Conservation (phyloP, 129 eudicot species). For the Ambrosia artemisiifolia region DNA sequence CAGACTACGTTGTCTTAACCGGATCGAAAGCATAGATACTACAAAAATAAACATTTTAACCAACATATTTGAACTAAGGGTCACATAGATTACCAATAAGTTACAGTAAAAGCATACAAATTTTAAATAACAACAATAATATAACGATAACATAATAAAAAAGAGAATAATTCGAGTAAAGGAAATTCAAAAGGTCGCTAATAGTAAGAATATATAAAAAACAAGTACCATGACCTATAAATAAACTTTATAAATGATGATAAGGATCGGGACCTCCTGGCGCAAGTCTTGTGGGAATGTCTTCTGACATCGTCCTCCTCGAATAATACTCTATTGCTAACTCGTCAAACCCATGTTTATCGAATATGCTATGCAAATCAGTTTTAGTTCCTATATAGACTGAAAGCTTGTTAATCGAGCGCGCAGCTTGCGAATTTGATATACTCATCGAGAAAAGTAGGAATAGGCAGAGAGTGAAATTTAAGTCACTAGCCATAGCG, state of each 20-base stretch:
- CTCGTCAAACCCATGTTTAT: constrained; percentile 35
- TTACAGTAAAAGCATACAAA: too few relatives aligned
- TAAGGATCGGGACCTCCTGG: constrained; percentile 58
- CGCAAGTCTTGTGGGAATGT: constrained; percentile 29
- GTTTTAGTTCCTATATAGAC: neutral
- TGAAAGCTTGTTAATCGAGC: neutral
- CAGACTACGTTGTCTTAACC: too few relatives aligned
- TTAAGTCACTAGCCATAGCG: constrained; percentile 15
- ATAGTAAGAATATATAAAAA: too few relatives aligned
- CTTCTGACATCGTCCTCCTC: constrained; percentile 36
- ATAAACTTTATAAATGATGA: constrained; percentile 31
- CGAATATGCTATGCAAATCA: neutral
- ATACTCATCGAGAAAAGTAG: neutral
- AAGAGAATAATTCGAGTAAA: too few relatives aligned
- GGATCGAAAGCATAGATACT: too few relatives aligned
- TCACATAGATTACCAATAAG: too few relatives aligned
- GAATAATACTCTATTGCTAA: constrained; percentile 21
- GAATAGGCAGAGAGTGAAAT: constrained; percentile 9
- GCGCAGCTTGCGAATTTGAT: constrained; percentile 14
- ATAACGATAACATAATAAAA: too few relatives aligned
- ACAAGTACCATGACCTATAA: neutral
- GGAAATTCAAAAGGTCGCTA: too few relatives aligned
- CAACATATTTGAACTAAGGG: too few relatives aligned
- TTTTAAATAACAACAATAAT: too few relatives aligned
- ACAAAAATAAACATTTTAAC: too few relatives aligned